Percentiles rank a stretch among this genome's conserved stretches.
phyloP scores from a whole-genome alignment of 116 monocot species.

The Posidonia oceanica region DNA sequence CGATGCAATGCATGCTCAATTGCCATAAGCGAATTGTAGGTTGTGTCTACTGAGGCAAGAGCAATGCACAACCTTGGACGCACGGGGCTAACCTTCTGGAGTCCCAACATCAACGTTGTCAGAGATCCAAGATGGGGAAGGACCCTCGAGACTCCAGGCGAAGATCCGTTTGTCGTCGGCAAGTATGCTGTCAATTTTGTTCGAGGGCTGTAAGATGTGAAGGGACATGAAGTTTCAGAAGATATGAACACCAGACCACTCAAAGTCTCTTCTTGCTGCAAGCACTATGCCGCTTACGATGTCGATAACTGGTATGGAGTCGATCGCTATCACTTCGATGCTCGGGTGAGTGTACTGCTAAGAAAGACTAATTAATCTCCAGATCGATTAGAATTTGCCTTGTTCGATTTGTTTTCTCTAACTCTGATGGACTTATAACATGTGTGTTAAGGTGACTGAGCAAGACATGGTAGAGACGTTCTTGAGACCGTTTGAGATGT shows the following conservation, averaged over 20 bases:
- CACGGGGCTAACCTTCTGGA: constrained; percentile 27
- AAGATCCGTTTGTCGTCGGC: constrained; percentile 18
- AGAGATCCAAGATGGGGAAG: constrained; percentile 43
- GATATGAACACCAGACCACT: not conserved
- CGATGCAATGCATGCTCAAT: no score
- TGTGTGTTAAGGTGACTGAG: constrained; percentile 33
- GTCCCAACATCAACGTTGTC: constrained; percentile 23
- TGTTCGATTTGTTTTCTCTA: not conserved
- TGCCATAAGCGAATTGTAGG: constrained; percentile 4
- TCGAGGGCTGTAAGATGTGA: constrained; percentile 19
- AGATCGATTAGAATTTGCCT: not conserved
- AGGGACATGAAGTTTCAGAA: not conserved
- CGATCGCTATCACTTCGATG: constrained; percentile 24
- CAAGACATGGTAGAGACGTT: constrained; percentile 85
- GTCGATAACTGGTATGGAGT: constrained; percentile 36
- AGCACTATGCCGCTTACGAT: constrained; percentile 52
- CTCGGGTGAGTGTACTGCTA: constrained; percentile 5
- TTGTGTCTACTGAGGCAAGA: constrained; percentile 26
- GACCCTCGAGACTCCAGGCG: constrained; percentile 24
- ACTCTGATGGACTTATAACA: not conserved
- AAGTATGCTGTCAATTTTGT: constrained; percentile 23
- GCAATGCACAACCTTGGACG: constrained; percentile 39
- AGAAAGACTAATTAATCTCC: not conserved
- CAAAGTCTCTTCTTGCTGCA: constrained; percentile 45
- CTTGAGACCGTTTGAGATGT: constrained; percentile 85